Percentiles rank a stretch among this genome's conserved stretches.
Evolutionary conservation across 768 basidiomycete species (phyloP).

Genomic region (Suillus placidus): DNA sequence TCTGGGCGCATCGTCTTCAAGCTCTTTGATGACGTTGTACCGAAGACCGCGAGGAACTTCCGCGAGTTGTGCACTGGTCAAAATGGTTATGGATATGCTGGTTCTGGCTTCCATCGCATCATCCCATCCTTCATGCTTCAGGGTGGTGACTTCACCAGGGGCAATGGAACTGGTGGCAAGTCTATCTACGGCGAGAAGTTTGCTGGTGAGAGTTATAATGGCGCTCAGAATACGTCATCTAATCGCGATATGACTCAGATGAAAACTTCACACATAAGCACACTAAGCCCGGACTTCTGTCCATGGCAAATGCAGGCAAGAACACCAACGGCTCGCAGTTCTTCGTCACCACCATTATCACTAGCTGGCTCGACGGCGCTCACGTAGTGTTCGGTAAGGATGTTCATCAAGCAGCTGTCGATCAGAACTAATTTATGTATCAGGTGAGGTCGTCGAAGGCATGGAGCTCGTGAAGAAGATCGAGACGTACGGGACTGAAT

Average conservation of each 20-base stretch:
- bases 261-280: slow-evolving; percentile 86
- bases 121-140: slow-evolving; percentile 89
- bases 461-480: slow-evolving; percentile 54
- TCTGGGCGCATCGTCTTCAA: slow-evolving; percentile 76
- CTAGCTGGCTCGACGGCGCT: slow-evolving; percentile 78
- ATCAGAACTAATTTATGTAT: background rate
- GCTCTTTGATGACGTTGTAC: slow-evolving; percentile 80
- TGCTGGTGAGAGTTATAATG: slow-evolving; percentile 43
- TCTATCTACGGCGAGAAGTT: slow-evolving; percentile 78
- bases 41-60: slow-evolving; percentile 81
- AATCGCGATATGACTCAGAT: slow-evolving; percentile 49
- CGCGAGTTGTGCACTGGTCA: slow-evolving; percentile 82
- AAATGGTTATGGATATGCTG: slow-evolving; percentile 74
- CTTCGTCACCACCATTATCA: slow-evolving; percentile 85
- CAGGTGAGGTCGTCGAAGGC: slow-evolving; percentile 70
- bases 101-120: slow-evolving; percentile 75
- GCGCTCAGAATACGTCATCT: background rate
- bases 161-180: slow-evolving; percentile 78
- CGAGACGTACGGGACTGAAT: slow-evolving; percentile 41
- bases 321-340: slow-evolving; percentile 92
- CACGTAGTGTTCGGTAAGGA: slow-evolving; percentile 83
- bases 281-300: slow-evolving; percentile 65
- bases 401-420: background rate
- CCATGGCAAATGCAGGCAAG: slow-evolving; percentile 80
- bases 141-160: slow-evolving; percentile 81